These are phyloP conservation scores for Backusella liffmaniae DNA, from an alignment of 192 early-diverging fungal species.

Conservation along the genomic window DNA sequence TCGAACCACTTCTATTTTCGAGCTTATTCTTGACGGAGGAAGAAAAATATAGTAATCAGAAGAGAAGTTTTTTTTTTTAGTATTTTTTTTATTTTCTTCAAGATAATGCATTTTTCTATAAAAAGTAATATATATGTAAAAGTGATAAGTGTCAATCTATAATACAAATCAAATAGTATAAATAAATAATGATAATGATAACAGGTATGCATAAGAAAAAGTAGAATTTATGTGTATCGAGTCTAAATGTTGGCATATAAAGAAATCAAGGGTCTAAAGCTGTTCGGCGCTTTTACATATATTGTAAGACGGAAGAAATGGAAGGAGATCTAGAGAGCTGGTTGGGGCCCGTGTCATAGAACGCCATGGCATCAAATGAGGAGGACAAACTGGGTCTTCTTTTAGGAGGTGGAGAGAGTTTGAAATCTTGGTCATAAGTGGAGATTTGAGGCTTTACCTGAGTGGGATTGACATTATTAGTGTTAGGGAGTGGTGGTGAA, in stretches of 20 bases:
- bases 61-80: background rate
- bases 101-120: background rate
- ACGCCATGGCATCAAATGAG: constrained; percentile 4
- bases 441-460: background rate
- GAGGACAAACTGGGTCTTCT: constrained; percentile 6
- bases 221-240: background rate
- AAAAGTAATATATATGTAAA: background rate
- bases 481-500: background rate
- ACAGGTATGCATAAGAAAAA: background rate
- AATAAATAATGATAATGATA: background rate
- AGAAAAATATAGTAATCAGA: background rate
- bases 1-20: background rate
- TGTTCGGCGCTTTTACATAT: background rate
- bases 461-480: background rate
- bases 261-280: background rate
- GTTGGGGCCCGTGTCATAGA: background rate
- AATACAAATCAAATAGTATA: background rate
- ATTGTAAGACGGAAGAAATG: constrained; percentile 4
- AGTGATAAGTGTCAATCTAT: background rate
- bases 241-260: background rate
- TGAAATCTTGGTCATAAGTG: constrained; percentile 10
- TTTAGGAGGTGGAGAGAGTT: constrained; percentile 9
- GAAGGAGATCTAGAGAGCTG: background rate
- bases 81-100: background rate
- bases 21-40: background rate